These are phyloP conservation scores for Bombardia bombarda DNA, from an alignment of 495 filamentous ascomycete species.

Conservation along the genomic window DNA sequence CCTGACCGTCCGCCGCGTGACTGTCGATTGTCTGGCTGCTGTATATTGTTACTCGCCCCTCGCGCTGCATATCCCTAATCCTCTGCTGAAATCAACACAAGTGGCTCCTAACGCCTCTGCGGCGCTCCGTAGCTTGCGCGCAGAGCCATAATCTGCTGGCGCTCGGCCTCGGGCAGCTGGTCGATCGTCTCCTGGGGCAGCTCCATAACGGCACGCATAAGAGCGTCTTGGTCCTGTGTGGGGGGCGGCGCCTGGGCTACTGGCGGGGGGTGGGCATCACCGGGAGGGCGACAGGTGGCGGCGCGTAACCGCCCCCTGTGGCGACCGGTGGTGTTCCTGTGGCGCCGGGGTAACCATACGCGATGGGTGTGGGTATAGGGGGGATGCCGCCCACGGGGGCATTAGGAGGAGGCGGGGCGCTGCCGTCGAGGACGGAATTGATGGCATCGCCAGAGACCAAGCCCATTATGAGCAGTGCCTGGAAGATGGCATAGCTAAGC, in stretches of 20 bases:
- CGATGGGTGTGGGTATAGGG: constrained; percentile 12
- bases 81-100: no score
- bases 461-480: constrained; percentile 85
- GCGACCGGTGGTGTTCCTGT: constrained; percentile 47
- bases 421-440: constrained; percentile 38
- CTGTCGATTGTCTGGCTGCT: no score
- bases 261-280: constrained; percentile 23
- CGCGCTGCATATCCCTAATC: no score
- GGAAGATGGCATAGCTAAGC: constrained; percentile 92
- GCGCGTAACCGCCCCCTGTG: constrained; percentile 24
- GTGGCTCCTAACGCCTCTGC: background rate
- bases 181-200: constrained; percentile 50
- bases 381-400: constrained; percentile 4
- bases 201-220: constrained; percentile 42
- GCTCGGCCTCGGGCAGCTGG: constrained; percentile 60
- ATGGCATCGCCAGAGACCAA: constrained; percentile 64
- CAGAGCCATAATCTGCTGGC: constrained; percentile 68
- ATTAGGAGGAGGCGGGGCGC: constrained; percentile 16
- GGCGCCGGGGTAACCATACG: constrained; percentile 48
- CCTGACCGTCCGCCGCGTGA: no score
- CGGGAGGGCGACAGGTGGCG: constrained; percentile 28
- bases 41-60: no score
- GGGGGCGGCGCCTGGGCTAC: constrained; percentile 27
- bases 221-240: constrained; percentile 50
- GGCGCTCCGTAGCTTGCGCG: constrained; percentile 20